A percentile compares a stretch with the other conserved stretches of the same genome.
phyloP scores from a whole-genome alignment of 2,329 filamentous ascomycete species.

The Curvularia lunata region DNA sequence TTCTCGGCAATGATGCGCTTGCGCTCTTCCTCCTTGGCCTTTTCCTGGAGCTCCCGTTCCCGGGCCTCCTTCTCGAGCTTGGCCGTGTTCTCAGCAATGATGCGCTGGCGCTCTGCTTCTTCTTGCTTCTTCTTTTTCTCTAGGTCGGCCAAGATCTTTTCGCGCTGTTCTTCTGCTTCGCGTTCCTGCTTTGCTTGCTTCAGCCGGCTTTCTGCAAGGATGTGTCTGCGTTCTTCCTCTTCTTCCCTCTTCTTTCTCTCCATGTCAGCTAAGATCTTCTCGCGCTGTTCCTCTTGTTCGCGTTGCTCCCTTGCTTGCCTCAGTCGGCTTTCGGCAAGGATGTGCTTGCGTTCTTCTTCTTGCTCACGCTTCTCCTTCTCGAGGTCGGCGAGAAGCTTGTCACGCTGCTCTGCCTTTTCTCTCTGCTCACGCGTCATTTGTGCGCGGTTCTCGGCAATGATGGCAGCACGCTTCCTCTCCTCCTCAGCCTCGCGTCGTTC shows the following conservation, averaged over 20 bases:
- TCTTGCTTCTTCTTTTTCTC: conserved; percentile 36
- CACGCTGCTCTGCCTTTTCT: conserved; percentile 34
- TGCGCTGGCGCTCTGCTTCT: conserved; percentile 34
- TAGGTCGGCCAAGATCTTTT: conserved; percentile 18
- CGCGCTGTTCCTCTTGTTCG: conserved; percentile 33
- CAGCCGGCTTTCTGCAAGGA: conserved; percentile 39
- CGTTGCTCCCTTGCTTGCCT: conserved; percentile 38
- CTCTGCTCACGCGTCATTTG: conserved; percentile 38
- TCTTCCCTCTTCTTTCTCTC: conserved; percentile 49
- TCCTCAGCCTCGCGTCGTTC: conserved; percentile 49
- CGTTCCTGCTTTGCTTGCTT: conserved; percentile 12
- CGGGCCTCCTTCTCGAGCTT: conserved; percentile 40
- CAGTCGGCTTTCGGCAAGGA: conserved; percentile 41
- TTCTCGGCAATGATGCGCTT: conserved; percentile 45
- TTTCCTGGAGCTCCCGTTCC: conserved; percentile 28
- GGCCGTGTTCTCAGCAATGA: conserved; percentile 41
- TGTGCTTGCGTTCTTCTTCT: conserved; percentile 36
- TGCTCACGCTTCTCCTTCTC: conserved; percentile 36
- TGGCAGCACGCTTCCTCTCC: conserved; percentile 50
- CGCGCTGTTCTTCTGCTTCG: conserved; percentile 29
- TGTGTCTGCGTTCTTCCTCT: conserved; percentile 34
- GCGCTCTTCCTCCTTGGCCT: conserved; percentile 26
- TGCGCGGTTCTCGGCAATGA: conserved; percentile 49
- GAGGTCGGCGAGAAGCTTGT: conserved; percentile 35
- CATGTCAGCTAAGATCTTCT: conserved; percentile 44